These are phyloP conservation scores for Candida ponderosae DNA, from an alignment of 805 yeast species.

Conservation along the genomic window DNA sequence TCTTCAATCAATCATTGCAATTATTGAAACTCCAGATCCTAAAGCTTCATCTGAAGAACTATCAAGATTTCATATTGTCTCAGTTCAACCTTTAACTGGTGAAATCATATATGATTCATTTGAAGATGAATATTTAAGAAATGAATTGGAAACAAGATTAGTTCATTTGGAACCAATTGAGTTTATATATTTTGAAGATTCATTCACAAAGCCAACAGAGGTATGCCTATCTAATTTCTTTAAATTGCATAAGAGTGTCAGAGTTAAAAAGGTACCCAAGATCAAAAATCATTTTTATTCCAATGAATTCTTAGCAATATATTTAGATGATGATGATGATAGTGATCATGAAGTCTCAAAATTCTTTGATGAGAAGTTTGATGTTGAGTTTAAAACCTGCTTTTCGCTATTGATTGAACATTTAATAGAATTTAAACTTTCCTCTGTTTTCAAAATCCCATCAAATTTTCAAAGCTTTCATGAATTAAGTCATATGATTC, in stretches of 20 bases:
- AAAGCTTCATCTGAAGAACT: too few relatives aligned
- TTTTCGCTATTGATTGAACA: slow-evolving; percentile 43
- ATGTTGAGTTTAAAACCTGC: slow-evolving; percentile 25
- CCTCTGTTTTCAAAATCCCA: slow-evolving; percentile 42
- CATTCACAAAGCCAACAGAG: slow-evolving; percentile 25
- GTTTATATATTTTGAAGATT: slow-evolving; percentile 39
- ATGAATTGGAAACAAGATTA: slow-evolving; percentile 65
- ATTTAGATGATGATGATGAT: neutral
- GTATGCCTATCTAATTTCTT: slow-evolving; percentile 2
- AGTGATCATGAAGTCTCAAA: neutral
- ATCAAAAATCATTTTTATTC: too few relatives aligned
- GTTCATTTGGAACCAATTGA: slow-evolving; percentile 75
- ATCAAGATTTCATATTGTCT: slow-evolving; percentile 37
- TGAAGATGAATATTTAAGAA: slow-evolving; percentile 46
- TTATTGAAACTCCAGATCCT: slow-evolving; percentile 22
- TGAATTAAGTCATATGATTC: slow-evolving; percentile 38
- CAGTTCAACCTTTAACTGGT: slow-evolving; percentile 69
- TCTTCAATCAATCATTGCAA: slow-evolving; percentile 39
- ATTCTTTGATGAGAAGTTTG: slow-evolving; percentile 6
- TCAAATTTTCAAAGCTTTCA: slow-evolving; percentile 47
- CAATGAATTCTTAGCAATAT: too few relatives aligned
- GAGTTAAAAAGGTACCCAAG: too few relatives aligned
- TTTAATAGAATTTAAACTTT: slow-evolving; percentile 56
- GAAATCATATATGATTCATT: slow-evolving; percentile 69
- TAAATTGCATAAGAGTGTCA: neutral